phyloP scores from a whole-genome alignment of 352 stramenopile genomes.

The Globisporangium paroecandrum region DNA sequence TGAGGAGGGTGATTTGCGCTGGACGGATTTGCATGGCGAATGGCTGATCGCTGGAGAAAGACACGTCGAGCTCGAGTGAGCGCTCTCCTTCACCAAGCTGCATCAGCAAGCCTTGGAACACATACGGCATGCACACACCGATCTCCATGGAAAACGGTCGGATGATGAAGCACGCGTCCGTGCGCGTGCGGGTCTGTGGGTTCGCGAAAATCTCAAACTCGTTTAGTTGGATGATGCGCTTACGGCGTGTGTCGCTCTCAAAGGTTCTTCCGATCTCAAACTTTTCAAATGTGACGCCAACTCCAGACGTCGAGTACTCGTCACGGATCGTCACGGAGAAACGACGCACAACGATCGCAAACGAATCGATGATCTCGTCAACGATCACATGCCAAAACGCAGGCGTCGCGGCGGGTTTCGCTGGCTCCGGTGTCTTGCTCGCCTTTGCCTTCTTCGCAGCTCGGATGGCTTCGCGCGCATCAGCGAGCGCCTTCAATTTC shows the following conservation, averaged over 20 bases:
- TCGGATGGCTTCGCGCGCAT: slow-evolving; percentile 28
- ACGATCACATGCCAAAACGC: slow-evolving; percentile 56
- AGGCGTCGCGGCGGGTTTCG: slow-evolving; percentile 20
- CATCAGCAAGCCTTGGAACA: slow-evolving; percentile 66
- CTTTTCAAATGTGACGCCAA: slow-evolving; percentile 56
- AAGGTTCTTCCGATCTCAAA: slow-evolving; percentile 54
- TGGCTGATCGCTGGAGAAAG: slow-evolving; percentile 28
- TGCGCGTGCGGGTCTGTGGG: slow-evolving; percentile 26
- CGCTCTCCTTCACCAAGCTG: slow-evolving; percentile 32
- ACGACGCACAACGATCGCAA: slow-evolving; percentile 44
- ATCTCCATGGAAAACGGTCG: slow-evolving; percentile 56
- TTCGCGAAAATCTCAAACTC: slow-evolving; percentile 77
- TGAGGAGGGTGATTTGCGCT: slow-evolving; percentile 53
- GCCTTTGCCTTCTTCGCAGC: slow-evolving; percentile 29
- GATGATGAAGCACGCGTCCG: slow-evolving; percentile 47
- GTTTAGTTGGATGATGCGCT: slow-evolving; percentile 46
- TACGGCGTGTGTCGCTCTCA: slow-evolving; percentile 28
- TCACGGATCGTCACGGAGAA: slow-evolving; percentile 61
- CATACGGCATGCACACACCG: slow-evolving; percentile 51
- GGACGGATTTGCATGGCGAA: slow-evolving; percentile 60
- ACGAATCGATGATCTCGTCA: slow-evolving; percentile 71
- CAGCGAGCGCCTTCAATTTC: slow-evolving; percentile 61
- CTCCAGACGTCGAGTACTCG: slow-evolving; percentile 44
- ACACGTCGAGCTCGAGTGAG: slow-evolving; percentile 51
- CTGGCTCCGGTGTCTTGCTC: neutral